Base-by-base conservation (phyloP, 2,329 filamentous ascomycete genomes). In the Albophoma yamanashiensis region DNA sequence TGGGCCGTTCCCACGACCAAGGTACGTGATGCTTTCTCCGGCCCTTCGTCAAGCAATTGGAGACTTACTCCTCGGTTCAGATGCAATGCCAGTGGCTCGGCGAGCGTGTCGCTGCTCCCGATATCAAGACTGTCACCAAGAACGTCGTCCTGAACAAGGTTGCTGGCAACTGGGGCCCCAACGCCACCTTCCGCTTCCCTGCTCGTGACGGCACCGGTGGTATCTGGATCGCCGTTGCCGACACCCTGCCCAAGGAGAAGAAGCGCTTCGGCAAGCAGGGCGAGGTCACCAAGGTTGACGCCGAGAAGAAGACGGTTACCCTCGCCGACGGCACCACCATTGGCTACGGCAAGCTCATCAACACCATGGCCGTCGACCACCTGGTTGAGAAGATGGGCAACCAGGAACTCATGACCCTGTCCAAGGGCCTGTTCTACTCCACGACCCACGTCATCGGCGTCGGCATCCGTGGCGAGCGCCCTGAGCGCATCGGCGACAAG, bases 81-180 rank as follows among this genome's bases (percentile, higher is more conserved):
- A 99, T 99, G 94, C 94, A 97, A 90, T 96, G 92, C 77, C 81
- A 88, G 75, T 99, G 94, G 94, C 89, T 97, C 64, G 94, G 94
- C 70, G 94, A 99, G 86, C 93, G 94, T 82, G 94, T 99, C 58
- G 94, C 94, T 62, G 92, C 93, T 59, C 94, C 94, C 66, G 91
- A 99, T 74, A 83, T 97, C 81, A 99, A 99, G 87, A 84, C 82
- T 45, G 89, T 95, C 68, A 92, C 91, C 69, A 89, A 86, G 79
- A 99, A 99, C 77, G 89, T 97, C 71, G 92, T 99, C 71, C 85
- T 97, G 65, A 88, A 93, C 80, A 97, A 96, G 86, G 88, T 91
- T 60, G 94, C 94, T 58, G 94, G 93, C 69, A 92, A 92, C 82
- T 99, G 94, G 94, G 94, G 94, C 50, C 94, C 94, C 66, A 99